Evolutionary conservation across 2,329 filamentous ascomycete genomes (phyloP), one percentile per base, ranked within the genome.

Genomic region (Cladorrhinum sp.): DNA sequence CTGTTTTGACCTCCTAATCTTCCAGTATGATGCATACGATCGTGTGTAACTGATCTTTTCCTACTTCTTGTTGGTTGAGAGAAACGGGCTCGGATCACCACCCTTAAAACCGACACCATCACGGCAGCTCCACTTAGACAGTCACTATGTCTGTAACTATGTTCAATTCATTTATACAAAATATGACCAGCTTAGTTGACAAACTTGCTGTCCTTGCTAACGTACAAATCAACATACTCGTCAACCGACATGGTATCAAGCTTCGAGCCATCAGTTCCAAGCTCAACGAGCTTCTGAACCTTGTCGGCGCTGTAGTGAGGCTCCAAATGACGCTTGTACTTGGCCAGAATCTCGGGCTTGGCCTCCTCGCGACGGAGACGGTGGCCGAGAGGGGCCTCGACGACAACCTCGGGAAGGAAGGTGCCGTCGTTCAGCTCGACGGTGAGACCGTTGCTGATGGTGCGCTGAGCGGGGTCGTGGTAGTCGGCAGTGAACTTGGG

Each of bases 391-490:
- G 95, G 95, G 61, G 95, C 94, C 82, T 97, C 93, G 58, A 99
- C 90, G 54, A 90, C 89, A 62, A 96, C 87, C 80, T 99, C 95
- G 21, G 94, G 89, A 36, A 98, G 82, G 9, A 95, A 83, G 52
- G 92, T 96, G 71, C 95, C 95, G 74, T 98, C 94, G 76, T 96
- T 95, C 69, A 99, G 84, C 71, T 89, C 94, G 62, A 99, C 93
- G 28, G 93, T 97, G 67, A 99, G 83, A 8, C 93, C 95, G 80
- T 99, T 99, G 76, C 92, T 92, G 78, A 99, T 99, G 77, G 92
- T 97, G 71, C 95, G 91, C 81, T 96, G 91, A 68, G 84, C 81
- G 28, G 95, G 92, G 81, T 98, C 85, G 75, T 99, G 95, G 86
- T 99, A 99, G 78, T 98, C 94, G 74, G 83, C 79, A 68, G 95